Evolutionary conservation across 129 eudicot species (phyloP), one percentile per base, ranked within the genome.

Genomic region (Flaveria trinervia): DNA sequence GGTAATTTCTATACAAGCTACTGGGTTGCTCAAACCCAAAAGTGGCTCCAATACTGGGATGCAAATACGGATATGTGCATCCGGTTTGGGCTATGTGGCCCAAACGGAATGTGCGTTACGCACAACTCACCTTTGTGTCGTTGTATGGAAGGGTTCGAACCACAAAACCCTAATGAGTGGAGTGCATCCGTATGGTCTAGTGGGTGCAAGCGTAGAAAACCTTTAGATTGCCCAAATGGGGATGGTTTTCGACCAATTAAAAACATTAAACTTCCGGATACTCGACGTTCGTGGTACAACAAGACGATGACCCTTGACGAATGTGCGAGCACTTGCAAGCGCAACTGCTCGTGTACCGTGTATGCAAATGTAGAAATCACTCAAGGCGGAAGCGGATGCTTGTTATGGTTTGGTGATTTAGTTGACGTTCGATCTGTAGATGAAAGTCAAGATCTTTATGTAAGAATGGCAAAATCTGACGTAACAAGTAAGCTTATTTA

Each of bases 341-440:
- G 1, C 16, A 79, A 79, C 52, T 79, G 83, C 8, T 72, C 83
- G 7, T 79, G 83, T 79, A 73, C 50, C 0, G 83, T 78, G 5
- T 90, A 83, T 41, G 62, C 92, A 2, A 74, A 79, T 39, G 48
- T 79, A 2, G 66, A 80, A 46, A 74, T 80, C 16, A 73, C 52
- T 2, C 61, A 41, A 11, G 66, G 57, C 0, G 86, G 93, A 13
- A 82, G 71, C 10, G 90, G 93, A n/a, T 88, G 93, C 45, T 51
- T 79, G 66, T 4, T 72, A 36, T 79, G 83, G 83, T 51, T n/a
- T 4, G 73, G 4, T n/a, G 83, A 79, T 50, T 44, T 79, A 6
- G 7, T 64, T 65, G 83, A 79, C 51, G 33, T 79, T 22, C 15
- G 78, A 48, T 39, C 23, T 6, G 68, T 72, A n/a, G 67, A 59